Conservation (phyloP, 257 asterid species). For the Plectranthus barbatus region DNA sequence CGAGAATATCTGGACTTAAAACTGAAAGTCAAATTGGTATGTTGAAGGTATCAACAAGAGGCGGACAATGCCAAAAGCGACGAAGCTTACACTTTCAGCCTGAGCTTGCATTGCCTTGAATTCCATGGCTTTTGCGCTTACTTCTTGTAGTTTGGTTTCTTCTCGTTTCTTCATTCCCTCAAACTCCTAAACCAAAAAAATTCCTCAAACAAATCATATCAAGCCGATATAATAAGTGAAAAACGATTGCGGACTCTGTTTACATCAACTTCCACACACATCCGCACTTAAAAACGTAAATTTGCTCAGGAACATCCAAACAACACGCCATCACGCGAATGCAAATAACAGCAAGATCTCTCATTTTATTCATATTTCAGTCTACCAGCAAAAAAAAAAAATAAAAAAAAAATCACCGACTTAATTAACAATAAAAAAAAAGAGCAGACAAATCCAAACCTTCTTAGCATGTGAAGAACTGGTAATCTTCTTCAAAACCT, state of each 20-base stretch:
- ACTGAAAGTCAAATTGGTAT: background rate
- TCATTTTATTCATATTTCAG: background rate
- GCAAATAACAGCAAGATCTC: background rate
- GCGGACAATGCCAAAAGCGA: background rate
- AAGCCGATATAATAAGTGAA: no score
- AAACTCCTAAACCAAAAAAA: constrained; percentile 38
- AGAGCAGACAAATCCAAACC: constrained; percentile 24
- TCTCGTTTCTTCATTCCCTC: constrained; percentile 64
- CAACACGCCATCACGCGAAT: background rate
- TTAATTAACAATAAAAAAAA: background rate
- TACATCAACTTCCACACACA: background rate
- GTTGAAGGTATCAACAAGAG: background rate
- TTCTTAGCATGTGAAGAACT: constrained; percentile 47
- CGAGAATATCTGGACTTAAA: background rate
- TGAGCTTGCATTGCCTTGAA: constrained; percentile 78
- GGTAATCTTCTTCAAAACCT: constrained; percentile 40
- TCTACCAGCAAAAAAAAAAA: background rate
- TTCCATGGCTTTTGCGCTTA: constrained; percentile 45
- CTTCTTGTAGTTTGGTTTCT: constrained; percentile 59
- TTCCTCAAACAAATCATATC: background rate
- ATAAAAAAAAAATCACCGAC: background rate
- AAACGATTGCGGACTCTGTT: no score
- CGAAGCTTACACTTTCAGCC: constrained; percentile 56
- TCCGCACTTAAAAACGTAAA: background rate
- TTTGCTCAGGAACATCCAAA: background rate